phyloP scores from a whole-genome alignment of 2,329 filamentous ascomycete genomes.

The Pseudogymnoascus pannorum region DNA sequence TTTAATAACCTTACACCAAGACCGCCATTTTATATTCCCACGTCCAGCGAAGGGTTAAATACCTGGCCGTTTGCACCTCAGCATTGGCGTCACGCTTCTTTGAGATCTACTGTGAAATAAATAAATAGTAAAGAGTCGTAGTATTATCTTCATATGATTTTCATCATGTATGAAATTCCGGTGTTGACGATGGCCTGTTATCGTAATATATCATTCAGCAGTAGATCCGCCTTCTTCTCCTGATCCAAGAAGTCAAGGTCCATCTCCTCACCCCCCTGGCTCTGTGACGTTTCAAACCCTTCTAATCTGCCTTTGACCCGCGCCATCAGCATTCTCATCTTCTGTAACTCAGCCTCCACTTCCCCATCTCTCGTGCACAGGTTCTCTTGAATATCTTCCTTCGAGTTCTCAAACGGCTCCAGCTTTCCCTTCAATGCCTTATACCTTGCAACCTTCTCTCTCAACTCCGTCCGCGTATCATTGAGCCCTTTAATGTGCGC shows the following conservation, averaged over 20 bases:
- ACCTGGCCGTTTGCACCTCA: background rate
- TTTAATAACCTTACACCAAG: background rate
- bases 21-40: background rate
- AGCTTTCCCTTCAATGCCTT: slow-evolving; percentile 44
- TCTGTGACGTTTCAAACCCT: slow-evolving; percentile 17
- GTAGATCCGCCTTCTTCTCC: slow-evolving; percentile 1
- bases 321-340: slow-evolving; percentile 56
- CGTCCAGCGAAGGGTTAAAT: background rate
- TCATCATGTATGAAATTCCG: background rate
- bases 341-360: slow-evolving; percentile 58
- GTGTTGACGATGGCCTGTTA: background rate
- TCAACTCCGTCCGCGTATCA: slow-evolving; percentile 34
- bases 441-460: slow-evolving; percentile 39
- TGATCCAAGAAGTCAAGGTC: slow-evolving; percentile 17
- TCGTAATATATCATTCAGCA: background rate
- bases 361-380: slow-evolving; percentile 58
- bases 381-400: slow-evolving; percentile 52
- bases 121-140: background rate
- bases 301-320: slow-evolving; percentile 49
- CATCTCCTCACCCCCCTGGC: slow-evolving; percentile 16
- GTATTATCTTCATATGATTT: background rate
- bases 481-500: slow-evolving; percentile 43
- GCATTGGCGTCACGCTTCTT: background rate
- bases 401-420: slow-evolving; percentile 40
- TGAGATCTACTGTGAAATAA: background rate